phyloP scores from a whole-genome alignment of 2,329 filamentous ascomycete species.

The Epichloe coenophiala region DNA sequence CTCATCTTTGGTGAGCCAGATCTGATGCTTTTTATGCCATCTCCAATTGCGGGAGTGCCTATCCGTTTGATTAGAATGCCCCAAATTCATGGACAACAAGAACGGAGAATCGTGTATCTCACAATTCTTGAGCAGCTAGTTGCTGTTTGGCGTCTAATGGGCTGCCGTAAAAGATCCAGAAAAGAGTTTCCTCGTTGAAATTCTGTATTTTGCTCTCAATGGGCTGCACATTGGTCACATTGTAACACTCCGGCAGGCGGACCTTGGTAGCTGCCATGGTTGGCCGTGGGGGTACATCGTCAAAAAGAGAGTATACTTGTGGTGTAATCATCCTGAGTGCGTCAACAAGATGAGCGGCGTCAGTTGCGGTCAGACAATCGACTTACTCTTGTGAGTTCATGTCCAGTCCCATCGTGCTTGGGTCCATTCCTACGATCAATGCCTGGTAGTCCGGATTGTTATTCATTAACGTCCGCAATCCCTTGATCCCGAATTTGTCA shows the following conservation, averaged over 20 bases:
- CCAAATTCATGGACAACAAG: background rate
- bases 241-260: constrained; percentile 51
- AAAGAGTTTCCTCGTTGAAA: constrained; percentile 55
- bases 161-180: constrained; percentile 58
- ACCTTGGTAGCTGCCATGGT: constrained; percentile 37
- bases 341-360: constrained; percentile 8
- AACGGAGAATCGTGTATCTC: constrained; percentile 14
- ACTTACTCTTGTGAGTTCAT: constrained; percentile 44
- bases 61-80: constrained; percentile 3
- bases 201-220: constrained; percentile 52
- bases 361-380: background rate
- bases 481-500: constrained; percentile 54
- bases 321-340: constrained; percentile 36
- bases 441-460: constrained; percentile 50
- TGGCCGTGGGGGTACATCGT: constrained; percentile 46
- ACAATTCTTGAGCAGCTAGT: constrained; percentile 50
- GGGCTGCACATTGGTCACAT: constrained; percentile 50
- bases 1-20: constrained; percentile 57
- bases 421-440: constrained; percentile 46
- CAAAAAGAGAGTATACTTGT: constrained; percentile 46
- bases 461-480: constrained; percentile 48
- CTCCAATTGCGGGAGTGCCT: constrained; percentile 53
- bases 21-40: constrained; percentile 54
- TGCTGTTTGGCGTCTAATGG: constrained; percentile 50
- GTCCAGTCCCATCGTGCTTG: constrained; percentile 42